A percentile compares a stretch with the other conserved stretches of the same genome.
phyloP scores from a whole-genome alignment of 345 rosid species.

The Eucalyptus rudis region DNA sequence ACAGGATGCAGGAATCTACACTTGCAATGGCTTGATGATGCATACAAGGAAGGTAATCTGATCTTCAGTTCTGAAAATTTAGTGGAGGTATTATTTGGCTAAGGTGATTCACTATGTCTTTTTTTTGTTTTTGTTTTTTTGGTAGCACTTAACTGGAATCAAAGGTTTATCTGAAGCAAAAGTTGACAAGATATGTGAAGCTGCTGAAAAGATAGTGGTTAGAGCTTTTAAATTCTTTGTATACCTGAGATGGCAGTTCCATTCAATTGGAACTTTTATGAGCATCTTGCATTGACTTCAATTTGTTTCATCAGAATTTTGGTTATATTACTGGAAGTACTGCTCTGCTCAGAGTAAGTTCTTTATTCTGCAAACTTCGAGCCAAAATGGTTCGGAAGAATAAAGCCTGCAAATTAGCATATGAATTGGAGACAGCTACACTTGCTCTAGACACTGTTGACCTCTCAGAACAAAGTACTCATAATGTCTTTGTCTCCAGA shows the following conservation, averaged over 20 bases:
- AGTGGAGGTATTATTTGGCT: background rate
- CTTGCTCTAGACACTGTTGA: background rate
- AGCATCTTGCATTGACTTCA: background rate
- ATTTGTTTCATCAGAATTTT: background rate
- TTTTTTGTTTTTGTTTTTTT: too few species aligned
- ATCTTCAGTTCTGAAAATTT: background rate
- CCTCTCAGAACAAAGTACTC: background rate
- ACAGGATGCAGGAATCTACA: constrained; percentile 92
- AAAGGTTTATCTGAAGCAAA: background rate
- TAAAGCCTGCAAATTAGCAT: background rate
- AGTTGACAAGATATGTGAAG: background rate
- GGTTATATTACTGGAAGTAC: background rate
- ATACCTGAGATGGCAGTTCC: background rate
- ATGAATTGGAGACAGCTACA: background rate
- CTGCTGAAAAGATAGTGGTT: background rate
- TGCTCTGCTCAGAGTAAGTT: background rate
- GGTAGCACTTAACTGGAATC: background rate
- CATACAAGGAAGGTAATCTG: constrained; percentile 74
- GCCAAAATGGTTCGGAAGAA: background rate
- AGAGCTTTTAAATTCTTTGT: background rate
- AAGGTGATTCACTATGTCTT: background rate
- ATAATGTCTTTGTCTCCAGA: background rate
- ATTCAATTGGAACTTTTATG: background rate
- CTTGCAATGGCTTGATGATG: constrained; percentile 99
- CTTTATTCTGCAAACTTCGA: background rate